phyloP scores from a whole-genome alignment of 768 basidiomycete genomes.

The Boletus sp. region DNA sequence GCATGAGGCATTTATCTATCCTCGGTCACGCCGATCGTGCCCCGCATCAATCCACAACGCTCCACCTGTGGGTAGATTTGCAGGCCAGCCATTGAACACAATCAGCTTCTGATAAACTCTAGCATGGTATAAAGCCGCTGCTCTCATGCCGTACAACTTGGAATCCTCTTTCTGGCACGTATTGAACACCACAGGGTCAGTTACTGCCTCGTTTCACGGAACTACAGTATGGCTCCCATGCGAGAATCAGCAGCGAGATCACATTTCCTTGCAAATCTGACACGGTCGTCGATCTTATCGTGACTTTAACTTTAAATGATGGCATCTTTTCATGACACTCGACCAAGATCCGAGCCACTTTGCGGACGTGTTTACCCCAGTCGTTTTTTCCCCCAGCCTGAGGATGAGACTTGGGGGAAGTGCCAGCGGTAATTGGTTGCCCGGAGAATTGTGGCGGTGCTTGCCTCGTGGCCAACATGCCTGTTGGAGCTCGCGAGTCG shows the following conservation, averaged over 20 bases:
- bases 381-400: no score
- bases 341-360: neutral
- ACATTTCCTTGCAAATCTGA: neutral
- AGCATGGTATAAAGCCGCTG: neutral
- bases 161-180: neutral
- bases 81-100: constrained; percentile 4
- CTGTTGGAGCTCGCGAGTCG: neutral
- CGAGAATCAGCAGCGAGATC: no score
- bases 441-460: no score
- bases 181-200: neutral
- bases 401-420: neutral
- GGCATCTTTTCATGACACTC: neutral
- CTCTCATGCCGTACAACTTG: constrained; percentile 1
- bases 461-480: constrained; percentile 19
- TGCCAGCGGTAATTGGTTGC: no score
- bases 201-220: neutral
- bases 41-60: neutral
- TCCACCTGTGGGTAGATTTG: constrained; percentile 5
- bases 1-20: constrained; percentile 8
- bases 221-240: neutral
- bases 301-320: neutral
- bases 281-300: constrained; percentile 8
- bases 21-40: neutral
- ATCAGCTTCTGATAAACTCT: constrained; percentile 10
- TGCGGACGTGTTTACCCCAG: neutral